Evolutionary conservation across 345 rosid genomes (phyloP), one percentile per base, ranked within the genome.

Genomic region (Triadica sebifera): DNA sequence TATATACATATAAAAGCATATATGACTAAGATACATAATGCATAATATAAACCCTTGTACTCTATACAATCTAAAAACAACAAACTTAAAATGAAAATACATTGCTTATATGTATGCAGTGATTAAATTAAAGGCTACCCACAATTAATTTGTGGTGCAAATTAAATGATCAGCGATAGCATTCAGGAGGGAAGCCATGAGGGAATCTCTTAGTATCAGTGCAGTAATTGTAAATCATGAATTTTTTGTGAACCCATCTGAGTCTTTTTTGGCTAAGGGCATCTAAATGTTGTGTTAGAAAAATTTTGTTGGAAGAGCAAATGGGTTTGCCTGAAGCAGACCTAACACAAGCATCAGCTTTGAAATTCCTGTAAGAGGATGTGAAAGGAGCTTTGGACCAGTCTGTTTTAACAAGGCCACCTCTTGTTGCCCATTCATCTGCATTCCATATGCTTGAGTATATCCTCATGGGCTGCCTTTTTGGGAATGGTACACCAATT

Each of bases 351-450:
- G 88, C 88, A 45, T 84, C 74, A 1, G 72, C 82, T 17, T 51
- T 84, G 77, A 88, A 91, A 70, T 78, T 86, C 50, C 83, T 83
- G 79, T 82, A 91, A 3, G 84, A 84, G 41, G 97, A 87, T 7
- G 85, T 82, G 86, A 89, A 91, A 1, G 97, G 97, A 38, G 94
- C 92, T 53, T 75, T 81, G 10, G 81, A 64, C 94, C 97, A 88
- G 25, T 85, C 87, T 1, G 81, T 89, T 86, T 91, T 89, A 16
- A 87, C 83, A 41, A 67, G 74, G 7, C 91, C 93, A 0, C 93
- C 93, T 29, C 84, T 86, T 3, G 93, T 88, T 2, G 95, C 93
- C 96, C 90, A 89, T 37, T 89, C 88, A 67, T 89, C 96, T 1
- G 92, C 96, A 76, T 89, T 86, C 93, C 93, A 89, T 0, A 91